Base-by-base conservation (phyloP, 129 eudicot genomes). In the Chrysanthemum makinoi region DNA sequence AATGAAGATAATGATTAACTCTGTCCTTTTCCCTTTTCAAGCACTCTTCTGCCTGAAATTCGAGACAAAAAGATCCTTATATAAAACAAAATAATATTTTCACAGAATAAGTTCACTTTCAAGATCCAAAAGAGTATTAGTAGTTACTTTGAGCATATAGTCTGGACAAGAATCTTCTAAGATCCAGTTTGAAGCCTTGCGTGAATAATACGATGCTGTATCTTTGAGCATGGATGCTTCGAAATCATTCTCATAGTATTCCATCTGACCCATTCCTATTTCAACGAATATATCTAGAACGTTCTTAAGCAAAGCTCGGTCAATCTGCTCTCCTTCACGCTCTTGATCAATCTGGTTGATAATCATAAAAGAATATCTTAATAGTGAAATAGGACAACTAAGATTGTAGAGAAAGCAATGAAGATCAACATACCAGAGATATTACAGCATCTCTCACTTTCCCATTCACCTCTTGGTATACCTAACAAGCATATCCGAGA, bases 381-480 rank as follows among this genome's bases (percentile, higher is more conserved):
- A 59, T 24, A 17, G 8, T 15, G 19, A 54, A 47, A 1, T 22
- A 57, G 26, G 16, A 77, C 10, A 62, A 4, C 24, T 13, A 20
- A 51, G 33, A 18, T 59, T 14, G 51, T 64, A 54, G 9, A 28
- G 28, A n/a, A 66, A 61, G 4, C 26, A 64, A 22, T 18, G 14
- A 35, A 20, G 10, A 43, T 10, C 14, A 61, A 58, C 86, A 62
- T 90, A 95, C 99, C 99, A 95, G 77, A 79, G 97, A 83, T 82
- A 95, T 95, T 62, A 95, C 99, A 79, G 97, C 99, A 84, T 95
- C 99, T 81, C 87, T 88, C 28, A 85, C 99, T 88, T 88, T 90
- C 51, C 80, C 94, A 50, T 85, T 82, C 72, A 90, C 52, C 70
- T 90, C 99, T 57, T 65, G 83, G 73, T 90, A 95, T 66, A 95